A percentile compares a stretch with the other conserved stretches of the same genome.
These are phyloP conservation scores for Brassica incana DNA, from an alignment of 345 rosid genomes.

Conservation along the genomic window DNA sequence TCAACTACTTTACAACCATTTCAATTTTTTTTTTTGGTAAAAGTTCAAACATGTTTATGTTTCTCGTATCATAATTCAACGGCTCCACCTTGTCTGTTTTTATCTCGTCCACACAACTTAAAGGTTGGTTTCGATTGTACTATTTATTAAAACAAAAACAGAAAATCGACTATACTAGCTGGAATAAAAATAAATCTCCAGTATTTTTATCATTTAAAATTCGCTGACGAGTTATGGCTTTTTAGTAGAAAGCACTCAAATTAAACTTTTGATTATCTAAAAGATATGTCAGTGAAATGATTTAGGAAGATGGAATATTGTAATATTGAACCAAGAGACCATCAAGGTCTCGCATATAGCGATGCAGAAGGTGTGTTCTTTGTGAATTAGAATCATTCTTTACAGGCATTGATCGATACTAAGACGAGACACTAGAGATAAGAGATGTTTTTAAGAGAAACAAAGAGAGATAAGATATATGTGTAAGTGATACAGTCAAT, in stretches of 20 bases:
- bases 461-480: not conserved
- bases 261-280: not conserved
- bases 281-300: not conserved
- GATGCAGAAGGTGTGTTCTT: constrained; percentile 14
- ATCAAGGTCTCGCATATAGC: constrained; percentile 25
- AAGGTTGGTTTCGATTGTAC: constrained; percentile 11
- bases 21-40: not conserved
- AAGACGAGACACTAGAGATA: not conserved
- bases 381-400: constrained; percentile 21
- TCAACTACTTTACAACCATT: constrained; percentile 31
- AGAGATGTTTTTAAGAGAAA: not conserved
- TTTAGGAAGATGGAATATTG: not conserved
- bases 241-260: not conserved
- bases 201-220: not conserved
- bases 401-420: constrained; percentile 19
- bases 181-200: not conserved
- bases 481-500: not conserved
- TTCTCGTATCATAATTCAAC: constrained; percentile 27
- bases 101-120: constrained; percentile 25
- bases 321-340: constrained; percentile 24
- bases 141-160: not conserved
- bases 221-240: not conserved
- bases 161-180: not conserved
- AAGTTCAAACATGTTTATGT: constrained; percentile 34
- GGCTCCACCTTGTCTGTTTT: constrained; percentile 30